Conservation (phyloP, 129 eudicot genomes). For the Kitagawia praeruptora region DNA sequence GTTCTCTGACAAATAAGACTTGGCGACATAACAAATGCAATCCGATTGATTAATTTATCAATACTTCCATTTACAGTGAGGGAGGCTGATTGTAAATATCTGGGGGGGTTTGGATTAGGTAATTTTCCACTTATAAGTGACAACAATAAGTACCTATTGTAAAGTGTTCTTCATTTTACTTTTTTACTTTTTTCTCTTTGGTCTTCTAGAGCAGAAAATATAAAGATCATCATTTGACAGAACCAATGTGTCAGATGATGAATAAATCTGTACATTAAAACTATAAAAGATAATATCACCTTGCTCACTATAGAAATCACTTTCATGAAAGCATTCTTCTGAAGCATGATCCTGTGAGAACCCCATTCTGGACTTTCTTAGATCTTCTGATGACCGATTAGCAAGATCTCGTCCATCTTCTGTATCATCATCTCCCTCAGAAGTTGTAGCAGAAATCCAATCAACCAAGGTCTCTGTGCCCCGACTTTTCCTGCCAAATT, state of each 20-base stretch:
- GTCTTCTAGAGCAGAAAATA: neutral
- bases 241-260: neutral
- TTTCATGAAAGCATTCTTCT: conserved; percentile 70
- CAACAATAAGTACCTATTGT: neutral
- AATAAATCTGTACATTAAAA: neutral
- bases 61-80: neutral
- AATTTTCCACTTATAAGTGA: neutral
- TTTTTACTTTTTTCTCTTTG: neutral
- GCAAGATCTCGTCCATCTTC: conserved; percentile 82
- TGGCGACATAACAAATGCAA: neutral
- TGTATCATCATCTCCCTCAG: conserved; percentile 95
- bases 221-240: neutral
- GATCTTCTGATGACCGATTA: conserved; percentile 78
- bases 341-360: conserved; percentile 44
- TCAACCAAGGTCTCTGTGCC: conserved; percentile 59
- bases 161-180: neutral
- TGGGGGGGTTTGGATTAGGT: neutral
- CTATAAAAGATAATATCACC: conserved; percentile 29
- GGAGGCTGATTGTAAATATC: neutral
- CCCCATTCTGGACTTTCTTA: conserved; percentile 96
- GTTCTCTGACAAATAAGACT: neutral
- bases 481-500: conserved; percentile 81
- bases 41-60: neutral
- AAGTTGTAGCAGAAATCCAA: conserved; percentile 86
- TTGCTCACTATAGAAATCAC: conserved; percentile 59